Evolutionary conservation across 1,284 basidiomycete species (phyloP).

Genomic region (Pseudozyma sp.): DNA sequence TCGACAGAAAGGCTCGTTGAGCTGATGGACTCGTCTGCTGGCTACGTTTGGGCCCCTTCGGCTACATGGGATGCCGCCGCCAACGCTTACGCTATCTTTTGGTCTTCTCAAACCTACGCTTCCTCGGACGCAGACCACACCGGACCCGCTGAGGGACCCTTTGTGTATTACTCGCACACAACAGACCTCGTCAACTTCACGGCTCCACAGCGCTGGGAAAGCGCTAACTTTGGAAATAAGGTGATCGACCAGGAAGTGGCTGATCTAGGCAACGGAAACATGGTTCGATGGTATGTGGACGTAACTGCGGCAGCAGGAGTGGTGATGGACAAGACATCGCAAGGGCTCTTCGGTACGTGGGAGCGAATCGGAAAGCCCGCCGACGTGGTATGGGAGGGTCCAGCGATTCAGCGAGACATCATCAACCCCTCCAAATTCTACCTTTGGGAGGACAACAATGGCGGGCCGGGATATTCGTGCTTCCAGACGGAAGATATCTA

Average conservation of each 20-base stretch:
- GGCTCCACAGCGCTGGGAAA: constrained; percentile 24
- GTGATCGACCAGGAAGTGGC: constrained; percentile 28
- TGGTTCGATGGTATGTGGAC: constrained; percentile 30
- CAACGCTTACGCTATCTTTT: constrained; percentile 31
- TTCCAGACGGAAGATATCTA: constrained; percentile 26
- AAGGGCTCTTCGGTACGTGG: constrained; percentile 26
- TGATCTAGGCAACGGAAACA: constrained; percentile 30
- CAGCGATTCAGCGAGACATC: constrained; percentile 34
- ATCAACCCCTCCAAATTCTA: constrained; percentile 28
- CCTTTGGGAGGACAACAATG: constrained; percentile 38
- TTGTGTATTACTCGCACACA: constrained; percentile 32
- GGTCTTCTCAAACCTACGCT: constrained; percentile 30
- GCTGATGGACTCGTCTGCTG: constrained; percentile 24
- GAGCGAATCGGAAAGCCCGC: constrained; percentile 32
- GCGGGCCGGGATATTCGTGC: constrained; percentile 34
- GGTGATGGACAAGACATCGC: constrained; percentile 32
- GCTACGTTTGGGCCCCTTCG: constrained; percentile 34
- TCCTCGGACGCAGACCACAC: constrained; percentile 25
- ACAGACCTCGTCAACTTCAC: constrained; percentile 28
- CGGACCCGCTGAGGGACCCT: constrained; percentile 15
- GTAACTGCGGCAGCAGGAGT: constrained; percentile 17
- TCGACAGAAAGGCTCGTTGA: constrained; percentile 13
- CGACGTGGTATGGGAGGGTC: constrained; percentile 28
- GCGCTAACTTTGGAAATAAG: constrained; percentile 31
- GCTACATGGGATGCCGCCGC: constrained; percentile 27